phyloP scores from a whole-genome alignment of 1,284 basidiomycete species.

The Gymnopus androsaceus region DNA sequence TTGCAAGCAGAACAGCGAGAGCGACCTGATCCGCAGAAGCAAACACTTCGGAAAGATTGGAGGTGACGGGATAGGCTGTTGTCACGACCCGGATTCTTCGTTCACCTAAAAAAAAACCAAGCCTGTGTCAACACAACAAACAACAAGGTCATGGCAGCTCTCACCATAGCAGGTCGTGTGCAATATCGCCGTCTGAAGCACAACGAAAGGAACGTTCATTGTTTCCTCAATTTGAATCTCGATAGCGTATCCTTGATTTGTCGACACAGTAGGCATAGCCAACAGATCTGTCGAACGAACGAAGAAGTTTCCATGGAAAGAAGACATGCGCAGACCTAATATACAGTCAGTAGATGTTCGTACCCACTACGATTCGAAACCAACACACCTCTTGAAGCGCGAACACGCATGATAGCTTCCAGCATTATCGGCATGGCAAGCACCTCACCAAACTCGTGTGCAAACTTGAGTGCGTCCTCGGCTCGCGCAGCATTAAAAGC shows the following conservation, averaged over 20 bases:
- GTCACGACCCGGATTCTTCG: conserved; percentile 96
- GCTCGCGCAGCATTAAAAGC: conserved; percentile 93
- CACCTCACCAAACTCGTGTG: conserved; percentile 94
- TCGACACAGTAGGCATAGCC: conserved; percentile 94
- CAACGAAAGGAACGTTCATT: conserved; percentile 89
- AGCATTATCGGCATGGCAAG: conserved; percentile 94
- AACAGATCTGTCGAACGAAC: conserved; percentile 96
- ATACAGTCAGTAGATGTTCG: conserved; percentile 16
- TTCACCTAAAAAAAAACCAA: conserved; percentile 57
- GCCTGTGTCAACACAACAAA: neutral
- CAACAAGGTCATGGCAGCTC: conserved; percentile 20
- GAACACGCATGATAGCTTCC: conserved; percentile 97
- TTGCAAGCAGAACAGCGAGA: conserved; percentile 86
- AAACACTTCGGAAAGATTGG: conserved; percentile 91
- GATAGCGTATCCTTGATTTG: conserved; percentile 96
- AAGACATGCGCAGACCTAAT: conserved; percentile 89
- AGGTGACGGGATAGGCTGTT: conserved; percentile 89
- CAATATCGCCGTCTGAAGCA: conserved; percentile 94
- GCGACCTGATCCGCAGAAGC: conserved; percentile 95
- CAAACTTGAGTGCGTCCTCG: conserved; percentile 97
- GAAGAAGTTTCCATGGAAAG: conserved; percentile 99
- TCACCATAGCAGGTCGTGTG: conserved; percentile 95
- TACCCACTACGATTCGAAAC: neutral
- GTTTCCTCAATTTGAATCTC: conserved; percentile 98
- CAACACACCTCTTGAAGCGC: conserved; percentile 81